Conservation (phyloP, 2,329 filamentous ascomycete species). For the Cladophialophora immunda region DNA sequence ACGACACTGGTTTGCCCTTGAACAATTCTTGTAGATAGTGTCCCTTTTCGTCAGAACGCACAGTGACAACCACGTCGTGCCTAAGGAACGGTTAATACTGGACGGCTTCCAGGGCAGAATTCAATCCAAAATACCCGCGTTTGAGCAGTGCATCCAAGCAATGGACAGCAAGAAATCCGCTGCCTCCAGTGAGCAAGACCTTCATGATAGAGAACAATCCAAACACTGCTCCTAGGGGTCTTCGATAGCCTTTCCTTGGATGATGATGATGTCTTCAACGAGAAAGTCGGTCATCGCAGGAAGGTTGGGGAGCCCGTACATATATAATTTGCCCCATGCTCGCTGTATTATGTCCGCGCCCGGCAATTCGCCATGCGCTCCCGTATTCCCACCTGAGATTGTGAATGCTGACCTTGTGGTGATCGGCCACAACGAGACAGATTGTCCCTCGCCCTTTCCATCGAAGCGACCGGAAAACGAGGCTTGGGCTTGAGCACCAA, state of each 20-base stretch:
- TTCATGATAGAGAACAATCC: constrained; percentile 23
- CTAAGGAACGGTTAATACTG: constrained; percentile 19
- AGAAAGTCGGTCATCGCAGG: neutral
- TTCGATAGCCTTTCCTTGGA: neutral
- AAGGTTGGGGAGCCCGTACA: neutral
- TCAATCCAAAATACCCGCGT: constrained; percentile 24
- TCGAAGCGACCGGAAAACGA: neutral
- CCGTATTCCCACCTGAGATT: neutral
- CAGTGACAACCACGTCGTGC: constrained; percentile 41
- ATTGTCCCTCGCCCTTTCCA: neutral
- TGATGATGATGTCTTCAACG: neutral
- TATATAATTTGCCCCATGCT: constrained; percentile 2
- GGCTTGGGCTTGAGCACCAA: neutral
- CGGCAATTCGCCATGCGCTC: constrained; percentile 2
- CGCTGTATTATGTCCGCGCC: neutral
- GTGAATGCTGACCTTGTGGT: neutral
- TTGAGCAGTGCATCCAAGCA: constrained; percentile 27
- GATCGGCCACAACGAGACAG: neutral
- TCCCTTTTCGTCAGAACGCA: constrained; percentile 43
- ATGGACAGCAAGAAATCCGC: constrained; percentile 35
- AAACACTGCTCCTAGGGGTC: neutral
- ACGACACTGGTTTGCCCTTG: constrained; percentile 28
- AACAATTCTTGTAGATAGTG: constrained; percentile 39
- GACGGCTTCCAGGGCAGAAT: neutral
- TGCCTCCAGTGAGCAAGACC: constrained; percentile 35